Evolutionary conservation across 2,329 filamentous ascomycete genomes (phyloP).

Genomic region (Leptodontidium sp.): DNA sequence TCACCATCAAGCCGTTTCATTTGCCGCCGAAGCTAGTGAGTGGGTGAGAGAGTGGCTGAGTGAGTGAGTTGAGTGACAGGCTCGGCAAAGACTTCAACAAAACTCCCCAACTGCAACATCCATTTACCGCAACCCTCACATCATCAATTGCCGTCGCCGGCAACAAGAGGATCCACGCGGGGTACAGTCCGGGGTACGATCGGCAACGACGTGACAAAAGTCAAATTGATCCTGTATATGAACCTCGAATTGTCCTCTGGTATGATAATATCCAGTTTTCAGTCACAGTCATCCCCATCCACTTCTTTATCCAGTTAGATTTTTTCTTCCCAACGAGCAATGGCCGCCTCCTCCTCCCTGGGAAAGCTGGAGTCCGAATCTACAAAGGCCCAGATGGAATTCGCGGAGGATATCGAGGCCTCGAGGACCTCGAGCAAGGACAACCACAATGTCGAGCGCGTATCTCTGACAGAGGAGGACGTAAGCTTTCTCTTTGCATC

Average conservation of each 20-base stretch:
- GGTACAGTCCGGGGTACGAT: conserved; percentile 23
- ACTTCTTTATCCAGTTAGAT: conserved; percentile 2
- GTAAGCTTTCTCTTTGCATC: conserved; percentile 24
- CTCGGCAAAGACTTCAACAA: background rate
- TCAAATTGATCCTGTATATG: conserved; percentile 24
- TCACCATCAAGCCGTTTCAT: background rate
- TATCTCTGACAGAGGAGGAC: conserved; percentile 38
- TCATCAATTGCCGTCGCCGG: conserved; percentile 16
- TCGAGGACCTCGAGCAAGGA: conserved; percentile 31
- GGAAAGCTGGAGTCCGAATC: conserved; percentile 10
- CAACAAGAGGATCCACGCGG: conserved; percentile 16
- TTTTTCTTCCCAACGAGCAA: conserved; percentile 6
- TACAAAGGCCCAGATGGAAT: conserved; percentile 27
- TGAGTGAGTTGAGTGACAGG: background rate
- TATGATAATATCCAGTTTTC: conserved; percentile 4
- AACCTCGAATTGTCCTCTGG: background rate
- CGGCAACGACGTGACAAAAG: conserved; percentile 12
- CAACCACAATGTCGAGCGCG: conserved; percentile 20
- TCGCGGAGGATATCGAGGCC: conserved; percentile 29
- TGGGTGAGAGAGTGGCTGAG: too few species aligned
- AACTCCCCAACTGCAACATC: background rate
- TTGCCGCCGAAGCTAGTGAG: too few species aligned
- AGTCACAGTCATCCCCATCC: background rate
- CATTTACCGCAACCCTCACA: background rate
- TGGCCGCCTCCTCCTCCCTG: conserved; percentile 11